Base-by-base conservation (phyloP, 495 filamentous ascomycete species). In the Daldinia decipiens region DNA sequence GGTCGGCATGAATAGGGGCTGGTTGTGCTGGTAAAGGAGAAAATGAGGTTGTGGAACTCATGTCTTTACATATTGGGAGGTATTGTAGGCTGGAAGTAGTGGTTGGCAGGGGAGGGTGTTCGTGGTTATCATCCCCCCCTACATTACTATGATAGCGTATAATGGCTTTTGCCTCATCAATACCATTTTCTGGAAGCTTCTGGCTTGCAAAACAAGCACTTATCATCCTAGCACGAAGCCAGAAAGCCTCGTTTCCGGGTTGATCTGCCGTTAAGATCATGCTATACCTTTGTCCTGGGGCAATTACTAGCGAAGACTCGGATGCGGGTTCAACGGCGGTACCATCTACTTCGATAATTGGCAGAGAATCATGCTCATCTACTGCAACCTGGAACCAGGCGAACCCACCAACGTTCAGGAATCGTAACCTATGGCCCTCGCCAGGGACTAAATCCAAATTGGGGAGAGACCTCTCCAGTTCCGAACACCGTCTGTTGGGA, bases 331-430 rank as follows among this genome's bases (percentile, higher is more conserved):
- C 81, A 6, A 88, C 83, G 61, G 87, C 87, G n/a, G 89, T 84
- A 15, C 92, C 92, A 72, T 95, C 92, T 1, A 91, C 87, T 76
- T 93, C 92, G 12, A 92, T 87, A 24, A 94, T 84, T 5, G 76
- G 73, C 58, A 82, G 72, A 47, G 73, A 57, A 47, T 70, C 63
- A 52, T 87, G 84, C 21, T 79, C 76, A 65, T 87, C 85, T 50
- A 86, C 68, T 13, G 79, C 78, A 61, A 89, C 81, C 55, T 86
- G 80, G 64, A 88, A 87, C 61, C 86, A 87, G 1, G 85, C 86
- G 60, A 86, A 89, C 3, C 86, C 85, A 21, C 85, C 88, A 24
- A 88, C 79, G 63, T 92, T 92, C 68, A 94, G 81, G 29, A 95
- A 82, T 17, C 90, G 86, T 31, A 95, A 79, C n/a, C 87, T 81